phyloP scores from a whole-genome alignment of 1,284 basidiomycete genomes.

The Pisolithus thermaeus region DNA sequence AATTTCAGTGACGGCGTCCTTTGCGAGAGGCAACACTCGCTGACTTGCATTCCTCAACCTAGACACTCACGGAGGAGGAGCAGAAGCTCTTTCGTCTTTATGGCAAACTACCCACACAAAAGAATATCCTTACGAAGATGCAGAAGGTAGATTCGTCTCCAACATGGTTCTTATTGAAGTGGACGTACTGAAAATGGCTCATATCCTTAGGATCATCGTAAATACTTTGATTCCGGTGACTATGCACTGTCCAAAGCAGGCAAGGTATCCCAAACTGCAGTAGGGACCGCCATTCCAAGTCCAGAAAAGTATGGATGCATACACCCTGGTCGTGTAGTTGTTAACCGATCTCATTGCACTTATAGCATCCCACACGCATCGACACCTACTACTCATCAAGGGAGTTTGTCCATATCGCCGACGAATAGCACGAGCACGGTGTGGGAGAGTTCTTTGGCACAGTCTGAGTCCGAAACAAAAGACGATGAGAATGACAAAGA shows the following conservation, averaged over 20 bases:
- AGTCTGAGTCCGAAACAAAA: constrained; percentile 19
- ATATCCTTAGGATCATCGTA: constrained; percentile 67
- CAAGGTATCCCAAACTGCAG: constrained; percentile 78
- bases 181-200: neutral
- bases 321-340: neutral
- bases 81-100: constrained; percentile 93
- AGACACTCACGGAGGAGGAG: constrained; percentile 89
- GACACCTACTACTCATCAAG: constrained; percentile 45
- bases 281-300: constrained; percentile 92
- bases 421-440: constrained; percentile 59
- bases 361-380: constrained; percentile 72
- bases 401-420: constrained; percentile 61
- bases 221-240: constrained; percentile 97
- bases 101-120: constrained; percentile 89
- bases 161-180: constrained; percentile 1
- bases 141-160: constrained; percentile 64
- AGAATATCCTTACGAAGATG: constrained; percentile 91
- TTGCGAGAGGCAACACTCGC: neutral
- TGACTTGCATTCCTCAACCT: constrained; percentile 6
- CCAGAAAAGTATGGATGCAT: constrained; percentile 77
- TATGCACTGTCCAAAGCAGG: constrained; percentile 96
- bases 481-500: constrained; percentile 15
- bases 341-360: constrained; percentile 6
- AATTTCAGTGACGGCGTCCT: neutral
- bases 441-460: constrained; percentile 58